Base-by-base conservation (phyloP, 192 early-diverging fungal species). In the Phlyctochytrium arcticum region DNA sequence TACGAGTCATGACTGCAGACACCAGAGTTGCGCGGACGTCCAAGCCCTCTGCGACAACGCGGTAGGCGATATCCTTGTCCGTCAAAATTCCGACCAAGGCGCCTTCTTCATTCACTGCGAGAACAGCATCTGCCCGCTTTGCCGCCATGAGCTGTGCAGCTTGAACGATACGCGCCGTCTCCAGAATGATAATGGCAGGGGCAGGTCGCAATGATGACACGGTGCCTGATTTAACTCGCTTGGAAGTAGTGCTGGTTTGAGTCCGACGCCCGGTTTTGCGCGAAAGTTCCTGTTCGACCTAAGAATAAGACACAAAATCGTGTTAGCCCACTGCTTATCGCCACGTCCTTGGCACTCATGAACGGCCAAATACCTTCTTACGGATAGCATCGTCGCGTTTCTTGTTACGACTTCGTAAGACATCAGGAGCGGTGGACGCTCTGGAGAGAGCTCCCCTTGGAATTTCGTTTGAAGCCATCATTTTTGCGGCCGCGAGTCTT, bases 11-110 rank as follows among this genome's bases (percentile, higher is more conserved):
- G 32, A 96, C 94, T 8, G 91, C 79, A 34, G 87, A 74, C 47
- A 96, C 94, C 21, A 83, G 48, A 24, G 81, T 81, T 12, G 58
- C 72, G 35, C 77, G 65, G 39, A 68, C 48, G 47, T 82, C 80
- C 15, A 80, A 67, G 4, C 79, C 80, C 56, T 84, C 87, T 30
- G 92, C 95, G 9, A 98, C 94, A n/a, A 99, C 95, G 27, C 95
- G 86, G 78, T 91, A 99, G 30, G 94, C 91, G 55, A 99, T 83
- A 76, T 99, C 96, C 79, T 97, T 98, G 62, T 94, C 96, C 4
- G 96, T 99, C 68, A 99, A 90, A 65, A 99, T 99, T 31, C 96
- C 96, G 3, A 83, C 81, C 63, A 99, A 82, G 50, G 90, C 88
- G 59, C 95, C 94, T 35, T 95, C 89, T 27, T 88, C 86, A 73